Conservation (phyloP, 108 stramenopile genomes). For the Aurantiochytrium sp. region DNA sequence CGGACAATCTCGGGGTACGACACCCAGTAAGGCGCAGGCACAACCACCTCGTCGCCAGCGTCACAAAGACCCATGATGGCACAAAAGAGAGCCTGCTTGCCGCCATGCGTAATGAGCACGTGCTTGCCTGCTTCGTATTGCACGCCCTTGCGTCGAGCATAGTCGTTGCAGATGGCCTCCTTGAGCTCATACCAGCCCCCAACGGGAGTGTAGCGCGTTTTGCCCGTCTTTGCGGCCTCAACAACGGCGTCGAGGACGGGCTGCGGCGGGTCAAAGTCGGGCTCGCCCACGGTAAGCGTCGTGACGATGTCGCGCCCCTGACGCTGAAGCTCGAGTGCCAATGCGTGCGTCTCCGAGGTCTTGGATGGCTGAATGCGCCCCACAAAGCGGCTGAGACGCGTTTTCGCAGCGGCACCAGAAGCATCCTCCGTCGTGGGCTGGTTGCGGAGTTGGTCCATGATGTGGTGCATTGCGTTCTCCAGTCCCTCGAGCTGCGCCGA, state of each 20-base stretch:
- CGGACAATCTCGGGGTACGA: constrained; percentile 90
- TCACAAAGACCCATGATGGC: constrained; percentile 74
- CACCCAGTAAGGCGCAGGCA: constrained; percentile 93
- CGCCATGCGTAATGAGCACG: constrained; percentile 89
- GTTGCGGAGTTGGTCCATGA: background rate
- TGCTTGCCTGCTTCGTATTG: constrained; percentile 67
- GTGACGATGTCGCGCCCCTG: constrained; percentile 56
- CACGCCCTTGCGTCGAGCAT: constrained; percentile 66
- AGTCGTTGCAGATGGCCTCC: constrained; percentile 73
- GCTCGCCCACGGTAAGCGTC: constrained; percentile 93
- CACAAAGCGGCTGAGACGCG: background rate
- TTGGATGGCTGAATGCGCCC: background rate
- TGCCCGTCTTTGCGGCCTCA: constrained; percentile 51
- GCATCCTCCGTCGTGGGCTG: background rate
- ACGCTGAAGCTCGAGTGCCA: constrained; percentile 45
- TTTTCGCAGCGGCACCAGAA: background rate
- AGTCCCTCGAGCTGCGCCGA: background rate
- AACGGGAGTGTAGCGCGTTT: constrained; percentile 85
- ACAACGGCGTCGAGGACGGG: constrained; percentile 72
- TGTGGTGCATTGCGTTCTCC: background rate
- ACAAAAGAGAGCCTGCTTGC: constrained; percentile 87
- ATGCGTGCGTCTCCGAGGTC: constrained; percentile 36
- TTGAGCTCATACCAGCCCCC: constrained; percentile 74
- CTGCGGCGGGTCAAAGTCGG: constrained; percentile 80
- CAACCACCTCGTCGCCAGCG: constrained; percentile 74